Evolutionary conservation across 148 eudicot species (phyloP).

Genomic region (Diospyros kaki): DNA sequence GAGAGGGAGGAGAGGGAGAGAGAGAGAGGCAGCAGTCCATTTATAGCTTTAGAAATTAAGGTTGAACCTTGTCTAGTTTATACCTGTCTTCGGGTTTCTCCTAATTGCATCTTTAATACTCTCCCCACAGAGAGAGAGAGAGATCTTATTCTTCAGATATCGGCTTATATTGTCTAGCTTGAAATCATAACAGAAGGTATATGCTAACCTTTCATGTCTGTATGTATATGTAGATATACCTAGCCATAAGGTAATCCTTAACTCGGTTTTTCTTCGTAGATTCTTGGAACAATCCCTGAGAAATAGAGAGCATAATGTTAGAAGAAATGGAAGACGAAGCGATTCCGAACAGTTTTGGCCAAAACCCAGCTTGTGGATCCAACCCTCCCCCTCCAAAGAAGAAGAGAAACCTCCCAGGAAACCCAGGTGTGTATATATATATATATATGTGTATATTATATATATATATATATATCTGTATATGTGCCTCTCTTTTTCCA

Average conservation of each 20-base stretch:
- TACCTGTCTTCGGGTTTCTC: no score
- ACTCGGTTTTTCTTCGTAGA: neutral
- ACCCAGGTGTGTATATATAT: conserved; percentile 58
- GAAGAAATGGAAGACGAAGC: conserved; percentile 53
- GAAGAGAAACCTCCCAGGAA: conserved; percentile 87
- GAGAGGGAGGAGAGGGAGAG: conserved; percentile 18
- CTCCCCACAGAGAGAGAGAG: conserved; percentile 7
- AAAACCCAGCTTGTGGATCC: conserved; percentile 34
- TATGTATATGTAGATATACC: no score
- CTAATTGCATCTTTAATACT: no score
- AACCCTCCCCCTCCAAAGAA: conserved; percentile 57
- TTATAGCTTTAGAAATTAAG: no score
- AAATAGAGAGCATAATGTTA: conserved; percentile 3
- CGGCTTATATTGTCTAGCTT: neutral
- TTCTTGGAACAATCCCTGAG: neutral
- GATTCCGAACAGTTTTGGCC: conserved; percentile 43
- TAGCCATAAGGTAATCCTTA: conserved; percentile 13
- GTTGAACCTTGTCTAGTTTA: no score
- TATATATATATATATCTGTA: neutral
- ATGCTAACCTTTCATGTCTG: no score
- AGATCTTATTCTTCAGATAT: neutral
- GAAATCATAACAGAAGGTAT: no score
- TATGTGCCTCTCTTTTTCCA: neutral
- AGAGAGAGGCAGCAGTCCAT: conserved; percentile 1
- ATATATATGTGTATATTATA: neutral